Evolutionary conservation across 768 basidiomycete genomes (phyloP).

Genomic region (Antrodiella citrinella): DNA sequence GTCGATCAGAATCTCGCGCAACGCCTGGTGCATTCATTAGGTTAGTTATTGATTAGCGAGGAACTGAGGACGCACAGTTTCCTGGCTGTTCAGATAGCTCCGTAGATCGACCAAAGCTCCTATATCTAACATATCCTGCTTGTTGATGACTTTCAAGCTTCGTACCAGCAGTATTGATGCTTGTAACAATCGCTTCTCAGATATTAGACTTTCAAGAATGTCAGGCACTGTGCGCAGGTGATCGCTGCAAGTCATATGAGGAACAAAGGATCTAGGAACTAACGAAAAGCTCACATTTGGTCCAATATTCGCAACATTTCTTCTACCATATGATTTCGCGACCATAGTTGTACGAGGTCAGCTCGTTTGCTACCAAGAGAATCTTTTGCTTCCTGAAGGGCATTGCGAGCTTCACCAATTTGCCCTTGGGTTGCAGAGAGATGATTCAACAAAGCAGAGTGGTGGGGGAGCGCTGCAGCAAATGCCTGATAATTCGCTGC

Average conservation of each 20-base stretch:
- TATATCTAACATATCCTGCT: constrained; percentile 88
- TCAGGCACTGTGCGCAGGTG: constrained; percentile 88
- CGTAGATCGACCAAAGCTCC: constrained; percentile 90
- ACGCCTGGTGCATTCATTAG: constrained; percentile 41
- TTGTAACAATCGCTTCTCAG: constrained; percentile 87
- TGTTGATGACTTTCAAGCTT: constrained; percentile 85
- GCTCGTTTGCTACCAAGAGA: constrained; percentile 72
- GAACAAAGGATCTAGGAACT: constrained; percentile 3
- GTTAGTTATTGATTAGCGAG: not conserved
- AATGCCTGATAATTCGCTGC: constrained; percentile 90
- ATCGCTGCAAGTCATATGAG: constrained; percentile 45
- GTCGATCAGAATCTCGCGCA: constrained; percentile 89
- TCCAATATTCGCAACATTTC: constrained; percentile 95
- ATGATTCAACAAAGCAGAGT: constrained; percentile 68
- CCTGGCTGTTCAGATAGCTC: constrained; percentile 77
- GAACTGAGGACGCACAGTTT: constrained; percentile 50
- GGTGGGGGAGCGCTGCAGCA: constrained; percentile 88
- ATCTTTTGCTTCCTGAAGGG: constrained; percentile 75
- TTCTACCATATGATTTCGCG: constrained; percentile 81
- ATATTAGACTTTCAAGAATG: constrained; percentile 85
- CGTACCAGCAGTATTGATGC: constrained; percentile 82
- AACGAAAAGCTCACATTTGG: constrained; percentile 64
- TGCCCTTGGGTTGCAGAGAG: constrained; percentile 69
- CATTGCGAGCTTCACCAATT: constrained; percentile 57
- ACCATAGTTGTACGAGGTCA: constrained; percentile 86